Conservation (phyloP, 139 green algal genomes). For the Coccomyxa sp. region DNA sequence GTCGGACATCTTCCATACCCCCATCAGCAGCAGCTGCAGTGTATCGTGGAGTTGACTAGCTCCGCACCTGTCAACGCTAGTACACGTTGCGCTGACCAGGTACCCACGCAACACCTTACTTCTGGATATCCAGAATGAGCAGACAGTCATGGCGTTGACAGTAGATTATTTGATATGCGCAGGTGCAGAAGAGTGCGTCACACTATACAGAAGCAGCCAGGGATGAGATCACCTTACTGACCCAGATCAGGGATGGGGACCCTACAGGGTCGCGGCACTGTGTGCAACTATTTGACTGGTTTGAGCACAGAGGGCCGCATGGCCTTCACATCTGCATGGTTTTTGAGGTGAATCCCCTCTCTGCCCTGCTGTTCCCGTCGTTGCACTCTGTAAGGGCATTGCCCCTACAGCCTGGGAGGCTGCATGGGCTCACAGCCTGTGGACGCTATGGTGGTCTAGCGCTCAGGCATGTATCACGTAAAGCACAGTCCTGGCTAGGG, state of each 20-base stretch:
- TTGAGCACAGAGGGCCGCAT: slow-evolving; percentile 90
- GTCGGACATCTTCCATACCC: not conserved
- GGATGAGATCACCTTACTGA: slow-evolving; percentile 94
- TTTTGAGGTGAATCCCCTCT: slow-evolving; percentile 70
- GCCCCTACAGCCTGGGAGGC: not conserved
- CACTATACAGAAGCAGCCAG: slow-evolving; percentile 96
- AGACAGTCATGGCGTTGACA: not conserved
- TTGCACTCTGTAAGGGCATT: not conserved
- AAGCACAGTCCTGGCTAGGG: too few species aligned
- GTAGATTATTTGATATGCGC: not conserved
- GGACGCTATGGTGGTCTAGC: too few species aligned
- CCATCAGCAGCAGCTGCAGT: not conserved
- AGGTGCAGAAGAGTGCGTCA: slow-evolving; percentile 93
- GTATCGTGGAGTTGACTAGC: not conserved
- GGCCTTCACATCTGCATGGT: slow-evolving; percentile 97
- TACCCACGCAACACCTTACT: not conserved
- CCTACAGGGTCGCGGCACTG: slow-evolving; percentile 51
- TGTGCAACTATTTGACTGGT: slow-evolving; percentile 80
- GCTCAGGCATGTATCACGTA: too few species aligned
- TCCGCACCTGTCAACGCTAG: too few species aligned
- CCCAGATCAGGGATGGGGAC: slow-evolving; percentile 70
- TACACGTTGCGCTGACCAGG: too few species aligned
- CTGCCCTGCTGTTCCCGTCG: not conserved
- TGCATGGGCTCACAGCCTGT: not conserved
- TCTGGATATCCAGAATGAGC: not conserved